Evolutionary conservation across 164 flowering plant species (phyloP).

Genomic region (Sedum album): DNA sequence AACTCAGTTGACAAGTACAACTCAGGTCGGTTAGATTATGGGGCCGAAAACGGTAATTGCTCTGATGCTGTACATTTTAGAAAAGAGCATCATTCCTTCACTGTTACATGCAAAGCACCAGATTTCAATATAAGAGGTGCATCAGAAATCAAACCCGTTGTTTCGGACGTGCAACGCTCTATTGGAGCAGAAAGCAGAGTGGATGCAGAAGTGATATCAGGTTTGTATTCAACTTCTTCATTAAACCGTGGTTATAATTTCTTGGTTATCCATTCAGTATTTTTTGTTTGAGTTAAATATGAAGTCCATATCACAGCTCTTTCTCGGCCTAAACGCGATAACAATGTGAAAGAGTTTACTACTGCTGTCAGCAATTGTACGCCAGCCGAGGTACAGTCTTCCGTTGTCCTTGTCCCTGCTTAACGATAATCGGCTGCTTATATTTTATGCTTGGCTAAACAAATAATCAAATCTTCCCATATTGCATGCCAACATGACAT

Average conservation of each 20-base stretch:
- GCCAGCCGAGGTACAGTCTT: background rate
- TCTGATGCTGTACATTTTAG: background rate
- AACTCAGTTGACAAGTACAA: background rate
- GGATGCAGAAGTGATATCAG: constrained; percentile 1
- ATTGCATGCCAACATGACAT: background rate
- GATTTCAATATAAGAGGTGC: background rate
- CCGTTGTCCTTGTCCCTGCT: background rate
- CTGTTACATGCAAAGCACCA: background rate
- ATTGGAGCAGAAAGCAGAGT: constrained; percentile 3
- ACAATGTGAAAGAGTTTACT: background rate
- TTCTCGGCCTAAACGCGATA: background rate
- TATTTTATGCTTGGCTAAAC: background rate
- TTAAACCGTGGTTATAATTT: background rate
- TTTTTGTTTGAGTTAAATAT: background rate
- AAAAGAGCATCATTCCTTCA: background rate
- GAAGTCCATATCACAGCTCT: background rate
- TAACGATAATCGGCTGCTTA: background rate
- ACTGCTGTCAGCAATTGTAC: background rate
- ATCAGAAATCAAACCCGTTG: background rate
- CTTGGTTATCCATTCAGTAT: background rate
- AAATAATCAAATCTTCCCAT: background rate
- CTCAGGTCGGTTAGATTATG: background rate
- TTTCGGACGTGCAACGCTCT: background rate
- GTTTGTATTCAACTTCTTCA: background rate
- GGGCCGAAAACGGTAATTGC: background rate